These are phyloP conservation scores for Puccinia triticina DNA, from an alignment of 1,284 basidiomycete genomes.

Conservation along the genomic window DNA sequence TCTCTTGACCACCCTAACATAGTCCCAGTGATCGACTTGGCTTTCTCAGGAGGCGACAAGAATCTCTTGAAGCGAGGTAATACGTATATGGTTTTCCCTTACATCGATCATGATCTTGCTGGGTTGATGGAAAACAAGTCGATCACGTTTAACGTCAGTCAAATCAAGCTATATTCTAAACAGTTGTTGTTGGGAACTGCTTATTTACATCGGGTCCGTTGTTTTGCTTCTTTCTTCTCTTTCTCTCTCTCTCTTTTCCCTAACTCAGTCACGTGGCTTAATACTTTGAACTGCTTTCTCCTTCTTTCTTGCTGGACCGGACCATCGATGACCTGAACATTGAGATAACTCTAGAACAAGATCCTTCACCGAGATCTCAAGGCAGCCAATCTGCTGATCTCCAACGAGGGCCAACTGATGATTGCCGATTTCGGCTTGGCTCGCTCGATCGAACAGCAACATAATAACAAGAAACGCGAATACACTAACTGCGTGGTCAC, in stretches of 20 bases:
- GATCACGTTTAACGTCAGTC: slow-evolving; percentile 59
- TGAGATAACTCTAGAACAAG: slow-evolving; percentile 69
- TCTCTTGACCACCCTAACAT: slow-evolving; percentile 81
- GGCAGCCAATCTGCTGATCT: slow-evolving; percentile 93
- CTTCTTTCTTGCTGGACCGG: neutral
- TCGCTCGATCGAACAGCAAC: slow-evolving; percentile 63
- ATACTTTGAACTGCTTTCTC: slow-evolving; percentile 3
- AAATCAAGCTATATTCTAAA: slow-evolving; percentile 93
- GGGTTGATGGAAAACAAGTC: slow-evolving; percentile 84
- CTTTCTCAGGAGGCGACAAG: slow-evolving; percentile 64
- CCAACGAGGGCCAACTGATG: slow-evolving; percentile 76
- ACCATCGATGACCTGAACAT: slow-evolving; percentile 36
- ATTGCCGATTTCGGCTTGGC: slow-evolving; percentile 98
- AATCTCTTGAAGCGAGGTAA: slow-evolving; percentile 64
- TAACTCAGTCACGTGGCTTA: slow-evolving; percentile 13
- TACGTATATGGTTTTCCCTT: slow-evolving; percentile 95
- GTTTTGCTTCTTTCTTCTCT: neutral
- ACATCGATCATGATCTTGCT: slow-evolving; percentile 98
- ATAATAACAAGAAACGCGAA: slow-evolving; percentile 59
- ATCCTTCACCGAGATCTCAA: slow-evolving; percentile 99
- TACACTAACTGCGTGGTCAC: slow-evolving; percentile 99
- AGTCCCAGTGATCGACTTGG: slow-evolving; percentile 89
- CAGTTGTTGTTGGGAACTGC: slow-evolving; percentile 92
- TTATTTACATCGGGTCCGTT: slow-evolving; percentile 83
- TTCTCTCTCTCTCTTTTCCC: neutral